These are phyloP conservation scores for Neofusicoccum kwambonambiense DNA, from an alignment of 2,329 filamentous ascomycete species.

Conservation along the genomic window DNA sequence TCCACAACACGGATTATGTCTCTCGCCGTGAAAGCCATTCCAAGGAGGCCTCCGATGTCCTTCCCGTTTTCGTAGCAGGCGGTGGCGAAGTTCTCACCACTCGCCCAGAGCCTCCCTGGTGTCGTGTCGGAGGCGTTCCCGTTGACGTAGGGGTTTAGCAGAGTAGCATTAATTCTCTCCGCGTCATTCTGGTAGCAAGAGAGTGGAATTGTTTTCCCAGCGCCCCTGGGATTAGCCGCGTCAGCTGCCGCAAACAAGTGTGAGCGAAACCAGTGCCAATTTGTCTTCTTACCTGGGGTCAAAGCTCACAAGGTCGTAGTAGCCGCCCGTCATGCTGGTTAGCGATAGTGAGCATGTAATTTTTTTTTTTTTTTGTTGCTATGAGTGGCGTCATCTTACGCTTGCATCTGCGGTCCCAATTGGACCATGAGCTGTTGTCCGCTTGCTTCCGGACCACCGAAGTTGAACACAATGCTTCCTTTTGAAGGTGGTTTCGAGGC, in stretches of 20 bases:
- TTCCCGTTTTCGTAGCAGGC: constrained; percentile 20
- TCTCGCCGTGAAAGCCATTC: constrained; percentile 46
- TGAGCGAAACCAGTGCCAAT: not conserved
- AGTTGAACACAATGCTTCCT: constrained; percentile 26
- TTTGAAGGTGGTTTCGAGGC: constrained; percentile 21
- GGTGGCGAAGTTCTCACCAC: constrained; percentile 12
- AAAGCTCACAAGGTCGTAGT: constrained; percentile 22
- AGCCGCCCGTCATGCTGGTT: constrained; percentile 18
- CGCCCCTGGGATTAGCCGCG: constrained; percentile 3
- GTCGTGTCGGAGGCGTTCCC: constrained; percentile 20
- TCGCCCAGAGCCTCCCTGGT: constrained; percentile 20
- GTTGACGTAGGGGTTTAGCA: not conserved
- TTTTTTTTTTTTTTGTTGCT: not conserved
- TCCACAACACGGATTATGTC: constrained; percentile 49
- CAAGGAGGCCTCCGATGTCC: constrained; percentile 38
- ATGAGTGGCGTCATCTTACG: not conserved
- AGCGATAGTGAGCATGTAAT: not conserved
- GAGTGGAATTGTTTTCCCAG: constrained; percentile 20
- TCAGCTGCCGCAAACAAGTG: not conserved
- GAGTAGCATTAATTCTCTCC: not conserved
- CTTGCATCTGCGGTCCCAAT: not conserved
- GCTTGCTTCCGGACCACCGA: constrained; percentile 25
- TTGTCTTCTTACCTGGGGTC: constrained; percentile 3
- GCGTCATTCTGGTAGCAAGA: constrained; percentile 18
- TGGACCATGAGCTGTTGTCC: not conserved